Conservation (phyloP, 352 stramenopile genomes). For the Phytophthora cajani region DNA sequence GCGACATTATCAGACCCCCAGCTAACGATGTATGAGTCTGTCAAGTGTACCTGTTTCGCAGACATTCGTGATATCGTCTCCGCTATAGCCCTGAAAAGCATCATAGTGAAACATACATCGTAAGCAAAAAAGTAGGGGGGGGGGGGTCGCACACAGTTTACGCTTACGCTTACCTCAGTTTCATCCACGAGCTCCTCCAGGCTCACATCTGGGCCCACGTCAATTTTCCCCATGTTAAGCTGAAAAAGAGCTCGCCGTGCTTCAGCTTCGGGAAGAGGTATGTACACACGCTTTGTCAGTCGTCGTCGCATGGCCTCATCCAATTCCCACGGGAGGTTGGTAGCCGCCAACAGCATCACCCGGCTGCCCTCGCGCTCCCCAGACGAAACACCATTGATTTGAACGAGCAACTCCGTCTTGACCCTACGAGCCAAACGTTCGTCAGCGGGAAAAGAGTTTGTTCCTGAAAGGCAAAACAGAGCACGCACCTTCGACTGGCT, state of each 20-base stretch:
- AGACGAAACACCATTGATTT: constrained; percentile 96
- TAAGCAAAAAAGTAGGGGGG: background rate
- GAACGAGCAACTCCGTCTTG: constrained; percentile 98
- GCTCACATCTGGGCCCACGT: constrained; percentile 80
- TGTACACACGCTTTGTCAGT: constrained; percentile 96
- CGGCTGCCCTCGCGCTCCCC: constrained; percentile 53
- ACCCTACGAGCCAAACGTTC: constrained; percentile 58
- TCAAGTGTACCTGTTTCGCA: constrained; percentile 47
- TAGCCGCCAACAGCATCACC: constrained; percentile 95
- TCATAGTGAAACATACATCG: background rate
- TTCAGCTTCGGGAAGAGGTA: constrained; percentile 60
- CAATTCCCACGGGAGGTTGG: constrained; percentile 97
- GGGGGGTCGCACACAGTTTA: background rate
- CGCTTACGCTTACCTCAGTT: constrained; percentile 57
- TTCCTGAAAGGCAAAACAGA: too few species aligned
- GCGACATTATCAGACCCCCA: background rate
- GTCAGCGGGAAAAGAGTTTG: too few species aligned
- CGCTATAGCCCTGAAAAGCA: constrained; percentile 52
- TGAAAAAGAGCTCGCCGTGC: constrained; percentile 77
- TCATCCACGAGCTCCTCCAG: constrained; percentile 70
- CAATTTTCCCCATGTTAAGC: constrained; percentile 79
- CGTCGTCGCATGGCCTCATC: constrained; percentile 95
- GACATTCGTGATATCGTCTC: constrained; percentile 66
- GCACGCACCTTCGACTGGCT: constrained; percentile 71
- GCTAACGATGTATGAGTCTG: too few species aligned